A percentile compares a stretch with the other conserved stretches of the same genome.
These are phyloP conservation scores for Neurospora sp. DNA, from an alignment of 2,329 filamentous ascomycete genomes.

Conservation along the genomic window DNA sequence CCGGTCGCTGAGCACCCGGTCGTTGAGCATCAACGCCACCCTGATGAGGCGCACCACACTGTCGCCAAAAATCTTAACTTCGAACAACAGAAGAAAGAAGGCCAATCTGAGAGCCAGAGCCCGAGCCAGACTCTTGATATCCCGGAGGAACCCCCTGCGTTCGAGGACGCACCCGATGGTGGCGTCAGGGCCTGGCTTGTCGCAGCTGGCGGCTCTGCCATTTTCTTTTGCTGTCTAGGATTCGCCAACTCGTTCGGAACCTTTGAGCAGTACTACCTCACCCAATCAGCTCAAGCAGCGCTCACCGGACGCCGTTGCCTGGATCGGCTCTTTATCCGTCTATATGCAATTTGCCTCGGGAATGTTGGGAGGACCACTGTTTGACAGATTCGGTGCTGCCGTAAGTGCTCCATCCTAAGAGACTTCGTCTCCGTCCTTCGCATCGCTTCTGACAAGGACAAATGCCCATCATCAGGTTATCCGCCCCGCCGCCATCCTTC, in stretches of 20 bases:
- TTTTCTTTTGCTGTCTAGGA: constrained; percentile 31
- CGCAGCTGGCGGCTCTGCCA: constrained; percentile 24
- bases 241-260: constrained; percentile 34
- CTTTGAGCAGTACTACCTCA: constrained; percentile 33
- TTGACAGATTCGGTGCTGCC: constrained; percentile 29
- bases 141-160: background rate
- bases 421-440: background rate
- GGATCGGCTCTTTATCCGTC: constrained; percentile 30
- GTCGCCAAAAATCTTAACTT: background rate
- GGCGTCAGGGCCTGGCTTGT: constrained; percentile 27
- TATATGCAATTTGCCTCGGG: constrained; percentile 28
- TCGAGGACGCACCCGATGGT: constrained; percentile 11
- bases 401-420: background rate
- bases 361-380: constrained; percentile 27
- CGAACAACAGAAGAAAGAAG: background rate
- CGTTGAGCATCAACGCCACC: background rate
- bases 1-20: background rate
- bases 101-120: background rate
- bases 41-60: background rate
- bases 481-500: constrained; percentile 22
- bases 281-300: constrained; percentile 25
- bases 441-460: background rate
- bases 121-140: background rate
- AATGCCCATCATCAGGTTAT: constrained; percentile 17
- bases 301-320: constrained; percentile 26